phyloP scores from a whole-genome alignment of 257 asterid genomes.

The Misopates orontium region DNA sequence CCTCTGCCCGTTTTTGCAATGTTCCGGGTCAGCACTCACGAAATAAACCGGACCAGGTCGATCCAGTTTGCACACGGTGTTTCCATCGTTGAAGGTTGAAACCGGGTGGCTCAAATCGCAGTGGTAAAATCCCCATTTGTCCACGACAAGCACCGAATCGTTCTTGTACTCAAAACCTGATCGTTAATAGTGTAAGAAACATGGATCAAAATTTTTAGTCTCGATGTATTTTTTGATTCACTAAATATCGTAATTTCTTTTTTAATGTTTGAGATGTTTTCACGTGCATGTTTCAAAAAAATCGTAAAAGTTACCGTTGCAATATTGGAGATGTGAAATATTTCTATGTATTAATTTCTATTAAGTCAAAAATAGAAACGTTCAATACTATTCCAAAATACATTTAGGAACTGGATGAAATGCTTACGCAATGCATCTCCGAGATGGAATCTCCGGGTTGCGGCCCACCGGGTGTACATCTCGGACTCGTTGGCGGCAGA shows the following conservation, averaged over 20 bases:
- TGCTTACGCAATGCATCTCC: conserved; percentile 72
- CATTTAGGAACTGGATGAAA: too few species aligned
- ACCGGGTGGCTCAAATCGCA: conserved; percentile 59
- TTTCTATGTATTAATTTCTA: too few species aligned
- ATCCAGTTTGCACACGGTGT: conserved; percentile 47
- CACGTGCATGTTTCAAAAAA: too few species aligned
- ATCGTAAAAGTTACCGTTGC: too few species aligned
- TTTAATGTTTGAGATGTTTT: too few species aligned
- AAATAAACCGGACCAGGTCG: conserved; percentile 51
- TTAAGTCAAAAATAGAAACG: too few species aligned
- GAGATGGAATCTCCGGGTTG: conserved; percentile 45
- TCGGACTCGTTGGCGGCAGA: conserved; percentile 41
- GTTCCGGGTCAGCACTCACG: conserved; percentile 54
- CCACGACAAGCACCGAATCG: conserved; percentile 62
- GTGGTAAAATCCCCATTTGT: conserved; percentile 74
- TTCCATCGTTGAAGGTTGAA: conserved; percentile 51
- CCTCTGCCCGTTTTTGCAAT: conserved; percentile 61
- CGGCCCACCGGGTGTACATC: conserved; percentile 57
- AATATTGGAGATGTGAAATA: too few species aligned
- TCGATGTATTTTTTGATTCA: too few species aligned
- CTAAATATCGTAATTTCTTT: too few species aligned
- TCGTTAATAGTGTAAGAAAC: not conserved
- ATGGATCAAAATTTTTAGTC: not conserved
- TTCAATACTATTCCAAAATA: too few species aligned
- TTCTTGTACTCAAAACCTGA: conserved; percentile 72